Base-by-base conservation (phyloP, 2,329 filamentous ascomycete genomes). In the Neoscytalidium dimidiatum region DNA sequence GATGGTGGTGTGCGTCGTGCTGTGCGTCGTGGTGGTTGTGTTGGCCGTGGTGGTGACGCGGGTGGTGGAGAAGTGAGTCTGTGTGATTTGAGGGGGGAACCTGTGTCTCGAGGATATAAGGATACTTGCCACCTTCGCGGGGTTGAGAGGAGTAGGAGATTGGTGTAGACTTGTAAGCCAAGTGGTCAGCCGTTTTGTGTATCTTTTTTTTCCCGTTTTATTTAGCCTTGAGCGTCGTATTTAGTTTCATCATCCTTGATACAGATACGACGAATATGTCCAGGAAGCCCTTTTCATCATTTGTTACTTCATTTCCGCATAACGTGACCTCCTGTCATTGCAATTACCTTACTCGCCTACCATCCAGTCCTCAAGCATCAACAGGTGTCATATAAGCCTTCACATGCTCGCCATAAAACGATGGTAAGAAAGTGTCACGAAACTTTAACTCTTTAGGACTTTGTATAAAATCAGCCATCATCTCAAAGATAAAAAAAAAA, bases 401-500 rank as follows among this genome's bases (percentile, higher is more conserved):
- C 3, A 74, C 38, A 56, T 72, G 71, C 31, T 68, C 44, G 2
- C 68, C 70, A 43, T 70, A 66, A 48, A 61, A 73, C 46, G 64
- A 68, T 3, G 72, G 71, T 49, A 73, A 28, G 26, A 74, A 74
- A 0, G 65, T 67, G 41, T 73, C 71, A 5, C 70, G 68, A 56
- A 68, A 73, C 9, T 64, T 63, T 4, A 74, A 60, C 8, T 68
- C 62, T 1, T 67, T 64, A 0, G 69, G 71, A 41, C 72, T 74
- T 29, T 17, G 19, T 26, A 19, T 13, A 21, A 13, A 13, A 8
- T 56, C 52, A 56, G 52, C 33, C 4, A 3, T 26, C 49, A 21
- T 56, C n/a, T 21, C 31, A 23, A 14, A 23, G 6, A 33, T 3
- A 49, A 28, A 38, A 11, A 9, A 35, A 17, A 17, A 41, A 19